Percentiles rank a stretch among this genome's conserved stretches.
Evolutionary conservation across 148 eudicot species (phyloP).

Genomic region (Amaranthus palmeri): DNA sequence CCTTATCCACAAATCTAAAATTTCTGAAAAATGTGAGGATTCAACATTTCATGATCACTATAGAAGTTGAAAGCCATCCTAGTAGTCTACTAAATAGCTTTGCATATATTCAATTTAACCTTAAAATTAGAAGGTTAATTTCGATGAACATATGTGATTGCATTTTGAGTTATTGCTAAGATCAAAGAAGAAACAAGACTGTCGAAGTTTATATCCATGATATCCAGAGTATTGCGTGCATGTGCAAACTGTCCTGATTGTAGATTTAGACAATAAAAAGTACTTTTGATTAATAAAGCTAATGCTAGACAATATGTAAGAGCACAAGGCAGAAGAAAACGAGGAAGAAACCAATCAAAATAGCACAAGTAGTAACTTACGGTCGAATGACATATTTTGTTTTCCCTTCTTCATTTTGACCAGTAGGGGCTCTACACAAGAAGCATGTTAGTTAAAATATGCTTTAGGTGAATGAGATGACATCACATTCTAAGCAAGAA

Average conservation of each 20-base stretch:
- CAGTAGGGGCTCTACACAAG: slow-evolving; percentile 66
- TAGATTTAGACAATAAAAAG: not conserved
- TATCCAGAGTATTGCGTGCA: not conserved
- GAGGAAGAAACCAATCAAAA: not conserved
- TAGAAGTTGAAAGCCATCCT: not conserved
- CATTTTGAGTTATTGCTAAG: not conserved
- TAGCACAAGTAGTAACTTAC: slow-evolving; percentile 42
- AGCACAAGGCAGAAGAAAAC: slow-evolving; percentile 1
- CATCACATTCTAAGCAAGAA: not conserved
- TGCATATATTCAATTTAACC: not conserved
- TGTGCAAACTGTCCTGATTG: not conserved
- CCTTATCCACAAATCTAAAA: not conserved
- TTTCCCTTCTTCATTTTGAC: slow-evolving; percentile 84
- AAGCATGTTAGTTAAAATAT: not conserved
- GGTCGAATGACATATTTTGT: slow-evolving; percentile 88
- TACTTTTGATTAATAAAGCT: not conserved
- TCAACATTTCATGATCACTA: not conserved
- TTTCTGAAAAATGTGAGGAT: not conserved
- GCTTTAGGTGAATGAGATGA: not conserved
- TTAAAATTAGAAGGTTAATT: not conserved
- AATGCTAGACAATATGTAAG: not conserved
- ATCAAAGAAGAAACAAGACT: not conserved
- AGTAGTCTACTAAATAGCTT: not conserved
- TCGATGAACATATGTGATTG: not conserved
- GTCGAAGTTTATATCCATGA: not conserved